Evolutionary conservation across 2,329 filamentous ascomycete genomes (phyloP).

Genomic region (Myrmaecium sp.): DNA sequence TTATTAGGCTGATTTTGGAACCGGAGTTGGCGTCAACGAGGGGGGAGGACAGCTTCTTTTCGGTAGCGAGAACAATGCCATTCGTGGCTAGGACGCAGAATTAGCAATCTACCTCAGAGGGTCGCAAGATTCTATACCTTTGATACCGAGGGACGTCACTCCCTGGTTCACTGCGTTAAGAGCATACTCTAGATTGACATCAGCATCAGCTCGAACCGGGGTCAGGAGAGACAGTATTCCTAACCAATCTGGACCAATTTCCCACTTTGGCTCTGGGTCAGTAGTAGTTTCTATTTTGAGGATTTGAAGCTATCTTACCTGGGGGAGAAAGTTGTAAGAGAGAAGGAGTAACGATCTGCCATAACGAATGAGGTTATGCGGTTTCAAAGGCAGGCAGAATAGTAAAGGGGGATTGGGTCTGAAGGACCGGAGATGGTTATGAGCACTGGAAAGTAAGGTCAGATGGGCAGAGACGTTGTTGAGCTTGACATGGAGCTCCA

Average conservation of each 20-base stretch:
- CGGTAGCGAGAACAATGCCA: constrained; percentile 93
- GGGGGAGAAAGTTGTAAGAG: constrained; percentile 96
- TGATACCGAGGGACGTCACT: constrained; percentile 95
- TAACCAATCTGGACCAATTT: constrained; percentile 99
- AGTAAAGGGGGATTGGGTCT: constrained; percentile 2
- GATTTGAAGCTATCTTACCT: constrained; percentile 54
- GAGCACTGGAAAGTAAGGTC: constrained; percentile 2
- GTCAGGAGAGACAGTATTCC: constrained; percentile 15
- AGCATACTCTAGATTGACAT: constrained; percentile 63
- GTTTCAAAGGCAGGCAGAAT: too few relatives aligned
- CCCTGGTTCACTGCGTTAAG: constrained; percentile 98
- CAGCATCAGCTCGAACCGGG: constrained; percentile 8
- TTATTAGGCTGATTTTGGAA: constrained; percentile 95
- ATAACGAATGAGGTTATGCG: too few relatives aligned
- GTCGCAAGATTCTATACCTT: constrained; percentile 43
- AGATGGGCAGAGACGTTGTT: constrained; percentile 4
- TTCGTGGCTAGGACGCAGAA: constrained; percentile 59
- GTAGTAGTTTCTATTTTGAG: constrained; percentile 15
- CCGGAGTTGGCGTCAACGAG: constrained; percentile 90
- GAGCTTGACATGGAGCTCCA: too few relatives aligned
- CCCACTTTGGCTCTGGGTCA: constrained; percentile 49
- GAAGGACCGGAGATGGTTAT: constrained; percentile 1
- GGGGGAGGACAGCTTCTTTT: constrained; percentile 98
- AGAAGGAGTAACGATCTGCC: constrained; percentile 99
- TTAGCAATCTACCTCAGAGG: background rate